Evolutionary conservation across 2,329 filamentous ascomycete genomes (phyloP), one percentile per base, ranked within the genome.

Genomic region (Aspergillus alliaceus): DNA sequence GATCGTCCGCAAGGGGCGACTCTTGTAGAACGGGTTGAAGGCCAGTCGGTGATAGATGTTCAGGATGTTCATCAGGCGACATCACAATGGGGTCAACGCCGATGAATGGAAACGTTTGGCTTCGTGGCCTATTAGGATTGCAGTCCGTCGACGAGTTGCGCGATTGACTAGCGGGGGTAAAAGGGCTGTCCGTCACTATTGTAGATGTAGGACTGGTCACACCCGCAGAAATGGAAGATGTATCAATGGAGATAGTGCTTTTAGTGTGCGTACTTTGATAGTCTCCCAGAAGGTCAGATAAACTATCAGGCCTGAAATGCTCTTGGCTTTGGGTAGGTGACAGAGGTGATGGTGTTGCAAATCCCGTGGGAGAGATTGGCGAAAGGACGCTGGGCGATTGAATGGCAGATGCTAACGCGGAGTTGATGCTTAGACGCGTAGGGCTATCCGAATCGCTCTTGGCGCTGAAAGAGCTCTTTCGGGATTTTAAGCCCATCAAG

Each of bases 81-180:
- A 84, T 79, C 65, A 83, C 82, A 18, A 61, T 68, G 29, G 84
- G 79, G 63, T 87, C 79, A 31, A 75, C 62, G 46, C 68, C 64
- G 40, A 91, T 78, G 44, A 88, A 86, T 1, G 92, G 91, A 61
- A 96, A 92, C 0, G 91, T 96, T 73, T 96, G 91, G 72, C 90
- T 95, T 68, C 91, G 84, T n/a, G 90, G 90, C 55, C 91, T 84
- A 66, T 89, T 88, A 63, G 88, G 86, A 66, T 85, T 85, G 53
- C 79, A 77, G 56, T 75, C 69, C 42, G 75, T 72, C 37, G 76
- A 78, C 53, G 78, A 77, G 34, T 79, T 77, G 57, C 78, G 79
- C 25, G 78, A 76, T 61, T 83, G 80, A 56, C 79, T 79, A 8
- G 78, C 81, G 24, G 81, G 78, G 56, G 83, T 79, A 69, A 93